A percentile compares a stretch with the other conserved stretches of the same genome.
phyloP scores from a whole-genome alignment of 2,329 filamentous ascomycete species.

The Fusarium poae region DNA sequence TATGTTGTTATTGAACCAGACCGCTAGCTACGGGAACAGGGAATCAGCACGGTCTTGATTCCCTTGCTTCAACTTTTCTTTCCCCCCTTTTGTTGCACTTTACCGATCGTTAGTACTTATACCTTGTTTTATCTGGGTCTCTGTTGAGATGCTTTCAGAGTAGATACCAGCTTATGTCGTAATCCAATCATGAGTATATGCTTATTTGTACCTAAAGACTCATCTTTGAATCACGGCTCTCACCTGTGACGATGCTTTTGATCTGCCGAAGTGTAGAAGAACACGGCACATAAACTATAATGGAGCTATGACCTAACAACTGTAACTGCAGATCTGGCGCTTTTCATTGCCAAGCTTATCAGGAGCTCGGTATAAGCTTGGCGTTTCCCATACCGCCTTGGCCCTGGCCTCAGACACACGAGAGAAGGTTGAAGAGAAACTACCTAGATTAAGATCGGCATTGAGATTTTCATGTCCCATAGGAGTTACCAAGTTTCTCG shows the following conservation, averaged over 20 bases:
- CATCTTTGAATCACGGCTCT: neutral
- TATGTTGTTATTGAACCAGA: constrained; percentile 24
- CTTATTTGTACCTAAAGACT: neutral
- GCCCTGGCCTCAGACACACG: neutral
- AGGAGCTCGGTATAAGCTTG: constrained; percentile 11
- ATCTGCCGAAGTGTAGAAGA: neutral
- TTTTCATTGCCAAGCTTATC: constrained; percentile 15
- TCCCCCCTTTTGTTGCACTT: constrained; percentile 1
- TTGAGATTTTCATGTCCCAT: neutral
- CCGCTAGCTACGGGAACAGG: constrained; percentile 27
- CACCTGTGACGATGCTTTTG: neutral
- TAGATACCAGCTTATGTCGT: constrained; percentile 31
- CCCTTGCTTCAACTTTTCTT: constrained; percentile 6
- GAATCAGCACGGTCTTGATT: constrained; percentile 17
- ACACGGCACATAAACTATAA: neutral
- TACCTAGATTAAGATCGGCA: constrained; percentile 29
- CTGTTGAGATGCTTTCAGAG: constrained; percentile 18
- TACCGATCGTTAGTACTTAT: constrained; percentile 6
- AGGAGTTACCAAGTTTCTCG: neutral
- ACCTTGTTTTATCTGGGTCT: constrained; percentile 4
- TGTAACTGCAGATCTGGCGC: neutral
- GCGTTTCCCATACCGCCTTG: constrained; percentile 6
- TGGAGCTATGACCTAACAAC: neutral
- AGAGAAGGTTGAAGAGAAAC: neutral
- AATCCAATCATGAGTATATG: constrained; percentile 16